phyloP scores from a whole-genome alignment of 768 basidiomycete genomes.

The Tremella yokohamensis region DNA sequence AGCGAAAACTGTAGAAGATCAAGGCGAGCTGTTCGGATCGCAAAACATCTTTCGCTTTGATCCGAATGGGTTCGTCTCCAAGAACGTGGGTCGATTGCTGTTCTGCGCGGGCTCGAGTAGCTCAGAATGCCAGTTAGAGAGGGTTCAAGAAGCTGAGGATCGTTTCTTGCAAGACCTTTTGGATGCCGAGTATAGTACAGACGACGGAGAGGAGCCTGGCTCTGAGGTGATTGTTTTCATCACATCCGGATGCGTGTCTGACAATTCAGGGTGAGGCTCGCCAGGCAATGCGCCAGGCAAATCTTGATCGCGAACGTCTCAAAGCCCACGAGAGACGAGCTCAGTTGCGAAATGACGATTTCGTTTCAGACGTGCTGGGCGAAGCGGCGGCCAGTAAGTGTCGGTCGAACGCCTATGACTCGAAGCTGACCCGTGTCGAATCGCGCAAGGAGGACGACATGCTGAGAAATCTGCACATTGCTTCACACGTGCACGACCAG shows the following conservation, averaged over 20 bases:
- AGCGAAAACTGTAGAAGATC: constrained; percentile 25
- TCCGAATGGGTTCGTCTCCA: constrained; percentile 38
- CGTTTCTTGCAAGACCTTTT: constrained; percentile 40
- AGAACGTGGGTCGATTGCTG: constrained; percentile 23
- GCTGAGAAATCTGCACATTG: neutral
- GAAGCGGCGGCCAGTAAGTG: constrained; percentile 11
- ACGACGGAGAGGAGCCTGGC: constrained; percentile 25
- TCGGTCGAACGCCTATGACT: too few relatives aligned
- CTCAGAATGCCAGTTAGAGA: constrained; percentile 28
- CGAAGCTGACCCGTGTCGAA: too few relatives aligned
- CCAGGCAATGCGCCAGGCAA: constrained; percentile 26
- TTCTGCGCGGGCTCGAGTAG: neutral
- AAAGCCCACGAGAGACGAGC: constrained; percentile 4
- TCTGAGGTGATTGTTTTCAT: constrained; percentile 20
- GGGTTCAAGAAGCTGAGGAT: constrained; percentile 35
- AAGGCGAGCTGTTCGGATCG: constrained; percentile 46
- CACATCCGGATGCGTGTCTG: neutral
- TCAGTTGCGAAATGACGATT: neutral
- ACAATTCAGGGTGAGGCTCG: constrained; percentile 24
- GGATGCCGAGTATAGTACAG: constrained; percentile 31
- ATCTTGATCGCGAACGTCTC: constrained; percentile 15
- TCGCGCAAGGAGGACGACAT: neutral
- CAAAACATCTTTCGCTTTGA: constrained; percentile 49
- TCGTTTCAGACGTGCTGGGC: neutral
- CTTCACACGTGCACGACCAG: constrained; percentile 34